Conservation (phyloP, 306 rosid species). For the Cyamopsis tetragonoloba region DNA sequence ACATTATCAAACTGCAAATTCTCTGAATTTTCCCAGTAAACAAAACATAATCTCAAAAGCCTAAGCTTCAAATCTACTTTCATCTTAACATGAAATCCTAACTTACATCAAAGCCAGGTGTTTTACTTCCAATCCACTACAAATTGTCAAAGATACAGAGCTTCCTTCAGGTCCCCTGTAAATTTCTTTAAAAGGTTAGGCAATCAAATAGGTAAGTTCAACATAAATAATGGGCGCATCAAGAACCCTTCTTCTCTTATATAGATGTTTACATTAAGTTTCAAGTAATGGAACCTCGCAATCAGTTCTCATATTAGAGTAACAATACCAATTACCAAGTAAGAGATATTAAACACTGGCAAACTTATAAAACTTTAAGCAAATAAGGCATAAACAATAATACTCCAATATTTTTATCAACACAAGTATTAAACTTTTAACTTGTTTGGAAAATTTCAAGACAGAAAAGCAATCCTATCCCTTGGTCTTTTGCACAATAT, state of each 20-base stretch:
- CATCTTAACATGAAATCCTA: constrained; percentile 1
- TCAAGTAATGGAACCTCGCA: constrained; percentile 19
- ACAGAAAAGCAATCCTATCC: constrained; percentile 1
- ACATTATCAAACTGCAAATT: constrained; percentile 7
- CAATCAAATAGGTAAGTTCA: constrained; percentile 26
- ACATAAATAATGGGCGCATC: not conserved
- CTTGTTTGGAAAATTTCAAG: constrained; percentile 12
- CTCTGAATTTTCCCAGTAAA: not conserved
- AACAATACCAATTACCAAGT: not conserved
- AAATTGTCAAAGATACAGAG: constrained; percentile 71
- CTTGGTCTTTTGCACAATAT: not conserved
- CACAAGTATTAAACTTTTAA: not conserved
- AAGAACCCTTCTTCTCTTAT: constrained; percentile 12
- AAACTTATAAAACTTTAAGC: not conserved
- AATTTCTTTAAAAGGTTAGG: constrained; percentile 32
- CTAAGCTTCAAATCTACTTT: not conserved
- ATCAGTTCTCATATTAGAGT: not conserved
- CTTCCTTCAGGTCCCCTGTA: constrained; percentile 94
- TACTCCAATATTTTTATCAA: constrained; percentile 12
- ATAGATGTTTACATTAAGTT: not conserved
- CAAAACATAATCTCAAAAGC: not conserved
- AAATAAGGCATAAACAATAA: not conserved
- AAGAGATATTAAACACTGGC: not conserved
- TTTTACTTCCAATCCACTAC: constrained; percentile 70
- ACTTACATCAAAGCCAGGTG: constrained; percentile 63